These are phyloP conservation scores for Penicillium egyptiacum DNA, from an alignment of 495 filamentous ascomycete species.

Conservation along the genomic window DNA sequence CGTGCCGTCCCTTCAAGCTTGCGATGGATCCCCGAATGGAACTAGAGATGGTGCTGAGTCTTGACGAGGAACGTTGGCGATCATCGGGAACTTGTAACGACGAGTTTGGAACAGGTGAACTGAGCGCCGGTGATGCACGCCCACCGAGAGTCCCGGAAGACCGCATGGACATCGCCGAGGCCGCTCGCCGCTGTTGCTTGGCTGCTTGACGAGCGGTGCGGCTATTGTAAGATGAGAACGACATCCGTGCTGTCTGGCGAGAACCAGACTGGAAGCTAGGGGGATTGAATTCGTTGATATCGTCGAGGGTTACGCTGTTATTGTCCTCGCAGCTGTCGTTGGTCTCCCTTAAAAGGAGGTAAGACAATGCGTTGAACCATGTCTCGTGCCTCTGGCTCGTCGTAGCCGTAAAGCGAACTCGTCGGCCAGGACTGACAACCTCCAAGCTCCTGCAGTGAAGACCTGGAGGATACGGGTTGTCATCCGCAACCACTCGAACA, in stretches of 20 bases:
- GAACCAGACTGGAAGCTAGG: slow-evolving; percentile 59
- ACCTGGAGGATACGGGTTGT: slow-evolving; percentile 93
- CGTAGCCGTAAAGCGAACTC: slow-evolving; percentile 88
- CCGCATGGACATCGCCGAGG: slow-evolving; percentile 48
- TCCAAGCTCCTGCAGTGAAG: slow-evolving; percentile 91
- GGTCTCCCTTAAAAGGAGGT: slow-evolving; percentile 76
- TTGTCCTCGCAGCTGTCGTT: slow-evolving; percentile 58
- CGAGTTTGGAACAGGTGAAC: slow-evolving; percentile 45
- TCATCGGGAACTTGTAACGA: slow-evolving; percentile 42
- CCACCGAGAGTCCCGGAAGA: slow-evolving; percentile 44
- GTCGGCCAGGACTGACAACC: slow-evolving; percentile 83
- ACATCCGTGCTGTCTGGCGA: slow-evolving; percentile 58
- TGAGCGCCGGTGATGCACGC: slow-evolving; percentile 43
- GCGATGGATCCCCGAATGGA: slow-evolving; percentile 49
- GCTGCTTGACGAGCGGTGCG: slow-evolving; percentile 59
- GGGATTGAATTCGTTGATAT: slow-evolving; percentile 90
- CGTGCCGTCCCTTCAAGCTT: slow-evolving; percentile 39
- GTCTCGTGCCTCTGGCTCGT: slow-evolving; percentile 94
- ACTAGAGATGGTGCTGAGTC: slow-evolving; percentile 44
- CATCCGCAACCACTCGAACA: slow-evolving; percentile 89
- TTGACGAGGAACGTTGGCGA: slow-evolving; percentile 41
- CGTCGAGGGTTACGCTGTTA: slow-evolving; percentile 66
- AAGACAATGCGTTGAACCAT: slow-evolving; percentile 97
- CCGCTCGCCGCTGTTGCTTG: slow-evolving; percentile 50
- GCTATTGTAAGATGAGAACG: slow-evolving; percentile 81